phyloP scores from a whole-genome alignment of 495 filamentous ascomycete genomes.

The Daldinia bambusicola region DNA sequence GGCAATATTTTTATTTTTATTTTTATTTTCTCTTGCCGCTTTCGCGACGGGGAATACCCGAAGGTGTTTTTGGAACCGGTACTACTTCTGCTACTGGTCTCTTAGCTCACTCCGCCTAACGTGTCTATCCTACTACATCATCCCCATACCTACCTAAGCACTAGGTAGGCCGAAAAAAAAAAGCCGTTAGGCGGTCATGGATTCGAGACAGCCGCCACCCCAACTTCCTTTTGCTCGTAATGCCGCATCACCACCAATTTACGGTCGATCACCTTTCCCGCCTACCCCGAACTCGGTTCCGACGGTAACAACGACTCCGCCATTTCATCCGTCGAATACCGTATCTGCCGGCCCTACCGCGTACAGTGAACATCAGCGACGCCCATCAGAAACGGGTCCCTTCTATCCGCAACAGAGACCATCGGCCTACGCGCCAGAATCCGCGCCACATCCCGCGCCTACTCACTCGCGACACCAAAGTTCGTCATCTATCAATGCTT shows the following conservation, averaged over 20 bases:
- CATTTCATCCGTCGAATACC: conserved; percentile 46
- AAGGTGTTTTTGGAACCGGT: conserved; percentile 18
- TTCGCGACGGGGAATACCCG: conserved; percentile 25
- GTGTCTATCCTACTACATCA: conserved; percentile 10
- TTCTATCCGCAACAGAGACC: conserved; percentile 58
- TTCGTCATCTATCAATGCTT: conserved; percentile 61
- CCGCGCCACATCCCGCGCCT: conserved; percentile 55
- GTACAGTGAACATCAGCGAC: conserved; percentile 61
- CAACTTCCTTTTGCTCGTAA: conserved; percentile 54
- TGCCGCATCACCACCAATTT: conserved; percentile 48
- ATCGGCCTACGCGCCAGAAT: conserved; percentile 55
- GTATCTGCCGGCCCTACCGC: conserved; percentile 41
- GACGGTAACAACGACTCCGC: conserved; percentile 37
- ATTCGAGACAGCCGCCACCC: conserved; percentile 48
- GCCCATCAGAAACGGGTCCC: conserved; percentile 58
- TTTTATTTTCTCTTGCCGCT: conserved; percentile 2
- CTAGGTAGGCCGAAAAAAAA: conserved; percentile 34
- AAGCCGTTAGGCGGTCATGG: conserved; percentile 32
- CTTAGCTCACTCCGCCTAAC: conserved; percentile 21
- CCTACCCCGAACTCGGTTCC: conserved; percentile 40
- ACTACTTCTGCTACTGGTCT: neutral
- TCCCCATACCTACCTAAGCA: conserved; percentile 27
- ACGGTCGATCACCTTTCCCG: conserved; percentile 50
- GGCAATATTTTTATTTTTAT: conserved; percentile 1
- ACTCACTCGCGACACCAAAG: conserved; percentile 65